Conservation (phyloP, 106 monocot species). For the Posidonia australis region DNA sequence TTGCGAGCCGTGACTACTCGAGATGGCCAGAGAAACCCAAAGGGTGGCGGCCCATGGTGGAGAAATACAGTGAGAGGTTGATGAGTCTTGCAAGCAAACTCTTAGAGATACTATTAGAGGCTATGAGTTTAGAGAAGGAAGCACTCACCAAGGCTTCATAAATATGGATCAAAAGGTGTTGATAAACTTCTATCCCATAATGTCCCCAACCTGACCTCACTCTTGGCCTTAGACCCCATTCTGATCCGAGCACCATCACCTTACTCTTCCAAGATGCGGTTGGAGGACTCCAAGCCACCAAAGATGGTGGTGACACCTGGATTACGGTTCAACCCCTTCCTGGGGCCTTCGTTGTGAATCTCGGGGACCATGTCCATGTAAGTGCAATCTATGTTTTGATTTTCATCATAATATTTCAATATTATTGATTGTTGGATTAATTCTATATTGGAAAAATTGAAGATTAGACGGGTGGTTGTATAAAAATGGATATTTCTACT, state of each 20-base stretch:
- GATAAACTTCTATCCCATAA: constrained; percentile 80
- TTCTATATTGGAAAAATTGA: too few relatives aligned
- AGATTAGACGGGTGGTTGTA: too few relatives aligned
- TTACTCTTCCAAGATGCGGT: constrained; percentile 83
- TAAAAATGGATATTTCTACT: too few relatives aligned
- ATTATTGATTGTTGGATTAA: too few relatives aligned
- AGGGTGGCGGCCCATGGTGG: constrained; percentile 52
- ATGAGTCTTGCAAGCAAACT: constrained; percentile 66
- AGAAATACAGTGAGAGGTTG: constrained; percentile 57
- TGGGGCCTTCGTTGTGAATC: constrained; percentile 85
- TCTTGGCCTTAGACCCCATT: constrained; percentile 81
- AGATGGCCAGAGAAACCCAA: constrained; percentile 85
- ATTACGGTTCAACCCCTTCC: constrained; percentile 73
- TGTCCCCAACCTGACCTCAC: constrained; percentile 98
- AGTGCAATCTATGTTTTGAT: too few relatives aligned
- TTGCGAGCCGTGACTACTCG: constrained; percentile 52
- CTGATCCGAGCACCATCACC: constrained; percentile 89
- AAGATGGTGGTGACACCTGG: constrained; percentile 72
- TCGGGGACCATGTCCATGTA: constrained; percentile 92
- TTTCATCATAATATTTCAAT: too few relatives aligned
- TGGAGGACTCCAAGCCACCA: constrained; percentile 82
- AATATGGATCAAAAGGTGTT: constrained; percentile 96
- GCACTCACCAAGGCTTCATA: constrained; percentile 55
- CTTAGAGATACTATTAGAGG: constrained; percentile 67
- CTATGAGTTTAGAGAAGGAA: constrained; percentile 69